Conservation (phyloP, 495 filamentous ascomycete genomes). For the Cryomyces minteri region DNA sequence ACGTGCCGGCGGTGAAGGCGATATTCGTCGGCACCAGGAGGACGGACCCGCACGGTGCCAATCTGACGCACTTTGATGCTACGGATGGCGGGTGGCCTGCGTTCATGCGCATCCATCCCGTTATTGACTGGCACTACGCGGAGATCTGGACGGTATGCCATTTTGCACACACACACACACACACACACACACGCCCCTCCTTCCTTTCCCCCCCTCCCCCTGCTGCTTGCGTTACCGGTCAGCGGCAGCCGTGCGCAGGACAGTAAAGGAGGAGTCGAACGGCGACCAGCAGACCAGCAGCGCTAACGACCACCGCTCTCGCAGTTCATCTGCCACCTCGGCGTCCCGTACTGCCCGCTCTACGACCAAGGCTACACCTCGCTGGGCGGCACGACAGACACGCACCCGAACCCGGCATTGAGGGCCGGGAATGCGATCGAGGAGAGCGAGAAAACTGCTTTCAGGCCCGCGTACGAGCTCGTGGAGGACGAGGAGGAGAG, state of each 20-base stretch:
- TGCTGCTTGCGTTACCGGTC: no score
- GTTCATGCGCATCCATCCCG: constrained; percentile 86
- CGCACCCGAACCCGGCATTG: constrained; percentile 70
- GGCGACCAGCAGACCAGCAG: not conserved
- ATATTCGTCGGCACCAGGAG: constrained; percentile 86
- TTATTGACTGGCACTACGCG: constrained; percentile 93
- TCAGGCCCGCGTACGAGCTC: constrained; percentile 74
- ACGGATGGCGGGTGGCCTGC: constrained; percentile 84
- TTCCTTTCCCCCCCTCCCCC: no score
- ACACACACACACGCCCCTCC: not conserved
- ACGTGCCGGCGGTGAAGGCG: constrained; percentile 45
- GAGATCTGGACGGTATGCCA: constrained; percentile 75
- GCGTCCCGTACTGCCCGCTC: constrained; percentile 62
- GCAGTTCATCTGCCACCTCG: constrained; percentile 65
- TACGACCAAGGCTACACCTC: constrained; percentile 80
- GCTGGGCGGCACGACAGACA: constrained; percentile 78
- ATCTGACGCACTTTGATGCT: constrained; percentile 57
- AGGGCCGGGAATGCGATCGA: constrained; percentile 15
- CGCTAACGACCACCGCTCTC: not conserved
- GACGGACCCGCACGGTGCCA: constrained; percentile 78
- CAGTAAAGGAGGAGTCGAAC: not conserved
- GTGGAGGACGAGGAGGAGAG: constrained; percentile 72
- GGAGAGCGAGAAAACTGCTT: constrained; percentile 23
- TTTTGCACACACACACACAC: no score
- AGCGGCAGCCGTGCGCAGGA: not conserved